Base-by-base conservation (phyloP, 257 asterid species). In the Solanum sitiens region DNA sequence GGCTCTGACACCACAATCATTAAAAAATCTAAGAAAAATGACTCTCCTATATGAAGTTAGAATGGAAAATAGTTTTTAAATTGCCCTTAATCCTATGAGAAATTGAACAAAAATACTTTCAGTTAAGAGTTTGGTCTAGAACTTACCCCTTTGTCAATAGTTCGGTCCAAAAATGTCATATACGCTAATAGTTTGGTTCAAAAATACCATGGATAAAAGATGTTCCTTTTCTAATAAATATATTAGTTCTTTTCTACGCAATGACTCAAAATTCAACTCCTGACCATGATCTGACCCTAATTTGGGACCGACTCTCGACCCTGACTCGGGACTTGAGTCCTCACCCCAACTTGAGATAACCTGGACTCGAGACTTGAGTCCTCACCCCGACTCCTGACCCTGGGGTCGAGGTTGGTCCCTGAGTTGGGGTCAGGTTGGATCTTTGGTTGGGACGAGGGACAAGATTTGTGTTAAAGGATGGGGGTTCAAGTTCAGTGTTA, bases 101-200 rank as follows among this genome's bases (percentile, higher is more conserved):
- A 56, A 18, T 18, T 56, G n/a, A 18, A 56, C 0, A 56, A 18
- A 56, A 56, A 18, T 18, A 10, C 21, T n/a, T 56, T 56, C 65
- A 18, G 11, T 50, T 15, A 50, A 50, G 3, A 18, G n/a, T 56
- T 56, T 18, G 65, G n/a, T 18, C 65, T 18, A 56, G 20, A 56
- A 56, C 11, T 18, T 18, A 18, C 65, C 11, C 65, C 11, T 18
- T 0, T 16, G 11, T 18, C 8, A 56, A 18, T 56, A 53, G 11
- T 56, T 56, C 2, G 2, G 4, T 7, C n/a, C 65, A 56, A 2
- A 53, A 56, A 56, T 56, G 0, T 11, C 65, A 0, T 4, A 23
- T 7, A 0, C 2, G 4, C 11, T 18, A 18, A 56, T 18, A 6
- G 10, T 56, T 56, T 56, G n/a, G 2, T 18, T 3, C 0, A 18